Percentiles rank a stretch among this genome's conserved stretches.
phyloP scores from a whole-genome alignment of 1,139 yeast genomes.

The Yamadazyma diddensiae region DNA sequence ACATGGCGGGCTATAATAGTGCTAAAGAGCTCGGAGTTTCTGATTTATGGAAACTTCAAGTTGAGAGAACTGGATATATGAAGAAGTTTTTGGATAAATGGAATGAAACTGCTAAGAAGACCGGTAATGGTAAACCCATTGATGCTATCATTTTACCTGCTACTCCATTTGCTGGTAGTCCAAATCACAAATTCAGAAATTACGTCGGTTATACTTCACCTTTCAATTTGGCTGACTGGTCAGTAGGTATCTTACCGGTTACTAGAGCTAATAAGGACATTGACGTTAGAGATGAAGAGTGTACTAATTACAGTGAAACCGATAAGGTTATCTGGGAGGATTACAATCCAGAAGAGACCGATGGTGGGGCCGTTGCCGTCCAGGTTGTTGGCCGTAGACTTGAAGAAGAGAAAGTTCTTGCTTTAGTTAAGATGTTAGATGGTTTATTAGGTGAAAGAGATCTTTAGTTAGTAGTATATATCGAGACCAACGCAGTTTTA shows the following conservation, averaged over 20 bases:
- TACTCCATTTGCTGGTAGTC: constrained; percentile 46
- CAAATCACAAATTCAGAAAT: constrained; percentile 33
- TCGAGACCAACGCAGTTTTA: background rate
- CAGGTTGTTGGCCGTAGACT: constrained; percentile 59
- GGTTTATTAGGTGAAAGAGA: constrained; percentile 1
- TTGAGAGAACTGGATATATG: constrained; percentile 28
- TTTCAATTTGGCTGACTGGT: constrained; percentile 57
- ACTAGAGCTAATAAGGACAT: constrained; percentile 44
- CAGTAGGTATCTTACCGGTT: constrained; percentile 61
- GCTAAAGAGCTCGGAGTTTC: constrained; percentile 31
- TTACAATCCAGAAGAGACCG: constrained; percentile 55
- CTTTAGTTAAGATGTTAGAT: constrained; percentile 27
- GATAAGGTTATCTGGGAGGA: constrained; percentile 24
- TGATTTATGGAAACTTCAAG: constrained; percentile 43
- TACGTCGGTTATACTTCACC: constrained; percentile 52
- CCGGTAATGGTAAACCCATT: constrained; percentile 40
- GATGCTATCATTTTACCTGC: constrained; percentile 50
- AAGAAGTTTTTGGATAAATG: constrained; percentile 38
- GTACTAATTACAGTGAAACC: constrained; percentile 16
- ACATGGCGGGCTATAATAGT: constrained; percentile 31
- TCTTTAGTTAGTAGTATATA: background rate
- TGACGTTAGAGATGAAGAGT: constrained; percentile 27
- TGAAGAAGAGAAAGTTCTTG: constrained; percentile 61
- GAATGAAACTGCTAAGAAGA: constrained; percentile 26
- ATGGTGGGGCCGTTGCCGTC: constrained; percentile 65